These are phyloP conservation scores for Rhinocladiella similis DNA, from an alignment of 2,329 filamentous ascomycete species.

Conservation along the genomic window DNA sequence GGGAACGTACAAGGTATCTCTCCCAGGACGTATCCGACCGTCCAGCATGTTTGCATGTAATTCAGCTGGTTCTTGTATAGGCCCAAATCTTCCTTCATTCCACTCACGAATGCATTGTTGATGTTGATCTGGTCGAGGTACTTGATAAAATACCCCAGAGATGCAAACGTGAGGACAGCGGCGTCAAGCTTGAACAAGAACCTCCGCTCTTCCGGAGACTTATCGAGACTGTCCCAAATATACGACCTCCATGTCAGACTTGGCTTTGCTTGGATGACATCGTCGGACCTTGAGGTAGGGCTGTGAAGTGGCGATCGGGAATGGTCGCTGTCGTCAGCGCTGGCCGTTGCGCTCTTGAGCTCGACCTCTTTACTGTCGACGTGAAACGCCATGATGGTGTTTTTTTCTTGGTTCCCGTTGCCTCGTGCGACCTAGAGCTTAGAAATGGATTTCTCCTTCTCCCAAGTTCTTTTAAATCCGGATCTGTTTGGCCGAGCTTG, in stretches of 20 bases:
- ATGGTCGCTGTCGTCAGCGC: not conserved
- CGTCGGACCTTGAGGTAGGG: not conserved
- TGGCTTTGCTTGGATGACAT: slow-evolving; percentile 28
- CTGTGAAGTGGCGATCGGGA: too few species aligned
- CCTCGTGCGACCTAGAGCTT: too few species aligned
- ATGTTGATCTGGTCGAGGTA: slow-evolving; percentile 47
- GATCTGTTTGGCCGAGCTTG: too few species aligned
- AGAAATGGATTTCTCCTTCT: too few species aligned
- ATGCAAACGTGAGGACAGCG: slow-evolving; percentile 57
- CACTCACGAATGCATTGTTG: slow-evolving; percentile 56
- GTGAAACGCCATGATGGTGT: too few species aligned
- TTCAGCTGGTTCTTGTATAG: slow-evolving; percentile 57
- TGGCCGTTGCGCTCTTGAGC: not conserved
- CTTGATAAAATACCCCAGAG: slow-evolving; percentile 56
- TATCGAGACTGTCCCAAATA: slow-evolving; percentile 56
- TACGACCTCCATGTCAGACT: slow-evolving; percentile 51
- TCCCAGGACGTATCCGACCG: slow-evolving; percentile 60
- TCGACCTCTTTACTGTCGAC: not conserved
- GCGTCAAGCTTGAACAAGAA: slow-evolving; percentile 58
- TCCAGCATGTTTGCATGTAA: slow-evolving; percentile 61
- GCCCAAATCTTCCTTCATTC: slow-evolving; percentile 53
- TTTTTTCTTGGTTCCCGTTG: too few species aligned
- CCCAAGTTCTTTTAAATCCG: not conserved
- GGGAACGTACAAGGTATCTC: slow-evolving; percentile 35
- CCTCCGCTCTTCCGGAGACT: slow-evolving; percentile 49